Base-by-base conservation (phyloP, 1,284 basidiomycete species). In the Boletellus dicymbophilus region DNA sequence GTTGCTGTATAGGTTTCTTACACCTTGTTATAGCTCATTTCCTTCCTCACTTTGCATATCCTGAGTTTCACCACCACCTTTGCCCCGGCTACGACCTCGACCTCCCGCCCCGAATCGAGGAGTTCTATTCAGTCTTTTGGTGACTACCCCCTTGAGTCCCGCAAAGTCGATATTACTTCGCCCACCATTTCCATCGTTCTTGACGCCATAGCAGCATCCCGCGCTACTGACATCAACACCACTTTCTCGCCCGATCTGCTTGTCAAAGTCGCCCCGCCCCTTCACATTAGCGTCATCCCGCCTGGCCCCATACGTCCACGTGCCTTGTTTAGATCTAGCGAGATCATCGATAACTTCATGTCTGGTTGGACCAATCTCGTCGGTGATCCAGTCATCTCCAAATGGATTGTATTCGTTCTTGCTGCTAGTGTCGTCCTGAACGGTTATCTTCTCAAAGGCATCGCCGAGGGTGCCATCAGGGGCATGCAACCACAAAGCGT, bases 41-140 rank as follows among this genome's bases (percentile, higher is more conserved):
- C 93, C 3, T 97, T 98, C 79, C 77, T 95, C 56, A 86, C 85
- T 0, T 73, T 98, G 2, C 95, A 98, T 64, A 82, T 95, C 49
- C 81, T 98, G 59, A 99, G 98, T 75, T 81, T 98, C 50, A 90
- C 90, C 69, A 93, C 96, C 1, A 96, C 96, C 0, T 81, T 99
- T n/a, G n/a, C n/a, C n/a, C n/a, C n/a, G 44, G 90, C 94, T 1
- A 84, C 89, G 34, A 79, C 70, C 26, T 51, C 68, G 4, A 51
- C 56, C 31, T 13, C 51, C 16, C 54, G 34, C 22, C 41, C 55
- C 6, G 63, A 69, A 4, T 62, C 68, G 3, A 60, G 56, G 46
- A 56, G 48, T 12, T 47, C 57, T 43, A 15, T 55, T 46, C 58
- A 53, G 52, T 21, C 55, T 43, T 49, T 51, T 34, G 39, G 55